phyloP scores from a whole-genome alignment of 768 basidiomycete genomes.

The Tubosaeta sp. region DNA sequence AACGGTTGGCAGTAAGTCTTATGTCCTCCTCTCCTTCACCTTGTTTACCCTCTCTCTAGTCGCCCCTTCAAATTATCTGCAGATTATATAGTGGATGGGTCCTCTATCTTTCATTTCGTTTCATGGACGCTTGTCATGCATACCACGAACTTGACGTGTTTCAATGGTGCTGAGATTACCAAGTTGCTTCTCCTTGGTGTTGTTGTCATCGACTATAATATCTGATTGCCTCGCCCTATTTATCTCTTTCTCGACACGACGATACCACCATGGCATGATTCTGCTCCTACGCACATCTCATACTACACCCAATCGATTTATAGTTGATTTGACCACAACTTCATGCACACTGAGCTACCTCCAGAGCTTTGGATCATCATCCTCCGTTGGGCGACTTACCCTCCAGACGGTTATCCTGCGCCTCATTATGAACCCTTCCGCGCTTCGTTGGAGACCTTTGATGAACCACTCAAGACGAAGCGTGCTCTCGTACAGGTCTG shows the following conservation, averaged over 20 bases:
- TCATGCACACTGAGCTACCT: constrained; percentile 32
- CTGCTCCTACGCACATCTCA: constrained; percentile 9
- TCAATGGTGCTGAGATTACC: constrained; percentile 24
- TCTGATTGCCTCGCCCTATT: constrained; percentile 24
- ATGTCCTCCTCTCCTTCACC: neutral
- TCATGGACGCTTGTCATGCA: constrained; percentile 26
- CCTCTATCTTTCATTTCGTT: constrained; percentile 5
- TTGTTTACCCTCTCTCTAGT: constrained; percentile 40
- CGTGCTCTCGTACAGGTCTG: constrained; percentile 51
- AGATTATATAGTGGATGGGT: constrained; percentile 54
- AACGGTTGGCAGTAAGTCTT: constrained; percentile 64
- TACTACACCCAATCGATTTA: constrained; percentile 3
- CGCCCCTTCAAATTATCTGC: constrained; percentile 83
- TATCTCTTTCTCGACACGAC: constrained; percentile 26
- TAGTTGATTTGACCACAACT: neutral
- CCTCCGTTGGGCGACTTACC: constrained; percentile 40
- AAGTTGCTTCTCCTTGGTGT: constrained; percentile 16
- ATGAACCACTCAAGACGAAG: constrained; percentile 34
- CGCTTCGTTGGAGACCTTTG: constrained; percentile 24
- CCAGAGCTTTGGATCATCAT: constrained; percentile 54
- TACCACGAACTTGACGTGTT: constrained; percentile 31
- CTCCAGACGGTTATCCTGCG: constrained; percentile 24
- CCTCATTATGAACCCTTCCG: constrained; percentile 48
- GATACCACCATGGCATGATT: constrained; percentile 30
- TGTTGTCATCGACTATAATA: constrained; percentile 30